These are phyloP conservation scores for Agastache rugosa DNA, from an alignment of 257 asterid genomes.

Conservation along the genomic window DNA sequence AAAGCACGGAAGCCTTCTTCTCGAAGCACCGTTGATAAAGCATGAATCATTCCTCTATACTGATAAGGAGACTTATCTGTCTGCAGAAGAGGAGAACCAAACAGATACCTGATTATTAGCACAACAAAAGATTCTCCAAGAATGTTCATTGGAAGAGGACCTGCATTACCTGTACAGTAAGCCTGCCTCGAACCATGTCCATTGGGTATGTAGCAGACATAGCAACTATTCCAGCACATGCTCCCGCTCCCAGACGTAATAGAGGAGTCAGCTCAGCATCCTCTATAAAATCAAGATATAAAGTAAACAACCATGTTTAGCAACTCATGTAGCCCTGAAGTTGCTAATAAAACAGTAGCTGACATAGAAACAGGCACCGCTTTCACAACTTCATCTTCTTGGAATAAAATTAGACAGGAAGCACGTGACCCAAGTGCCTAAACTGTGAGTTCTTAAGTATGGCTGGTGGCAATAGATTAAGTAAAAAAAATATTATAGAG, in stretches of 20 bases:
- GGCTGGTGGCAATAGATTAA: constrained; percentile 1
- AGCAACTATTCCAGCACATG: constrained; percentile 99
- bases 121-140: not conserved
- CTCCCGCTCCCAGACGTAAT: constrained; percentile 96
- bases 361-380: not conserved
- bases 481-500: not conserved
- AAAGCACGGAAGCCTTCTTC: constrained; percentile 97
- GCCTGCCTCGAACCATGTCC: constrained; percentile 99
- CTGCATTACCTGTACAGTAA: constrained; percentile 85
- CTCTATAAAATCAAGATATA: constrained; percentile 50
- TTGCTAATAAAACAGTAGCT: not conserved
- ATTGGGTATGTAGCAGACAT: constrained; percentile 99
- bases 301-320: constrained; percentile 20
- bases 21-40: constrained; percentile 92
- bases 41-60: constrained; percentile 95
- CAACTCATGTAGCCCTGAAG: constrained; percentile 18
- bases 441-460: constrained; percentile 5
- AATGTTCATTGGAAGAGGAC: not conserved
- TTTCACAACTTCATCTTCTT: constrained; percentile 22
- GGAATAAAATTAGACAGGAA: constrained; percentile 12
- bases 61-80: constrained; percentile 87
- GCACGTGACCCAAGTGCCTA: constrained; percentile 1
- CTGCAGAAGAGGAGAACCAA: constrained; percentile 52
- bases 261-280: constrained; percentile 75
- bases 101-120: constrained; percentile 7